Percentiles rank a stretch among this genome's conserved stretches.
Conservation (phyloP, 208 protist genomes). For the Leishmania mexicana region DNA sequence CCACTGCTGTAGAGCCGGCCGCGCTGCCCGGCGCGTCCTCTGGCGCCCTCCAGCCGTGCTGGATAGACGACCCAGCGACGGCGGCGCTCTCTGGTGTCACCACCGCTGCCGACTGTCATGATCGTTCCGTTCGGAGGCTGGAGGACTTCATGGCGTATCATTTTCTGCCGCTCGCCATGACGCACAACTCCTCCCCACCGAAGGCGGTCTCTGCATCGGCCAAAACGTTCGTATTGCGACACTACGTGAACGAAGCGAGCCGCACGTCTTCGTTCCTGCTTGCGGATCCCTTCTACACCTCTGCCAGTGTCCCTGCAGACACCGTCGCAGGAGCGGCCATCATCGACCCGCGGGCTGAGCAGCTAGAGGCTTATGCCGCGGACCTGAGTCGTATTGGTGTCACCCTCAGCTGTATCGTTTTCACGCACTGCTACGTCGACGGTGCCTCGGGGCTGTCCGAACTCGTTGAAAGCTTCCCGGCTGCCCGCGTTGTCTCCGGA, state of each 20-base stretch:
- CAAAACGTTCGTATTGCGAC: conserved; percentile 45
- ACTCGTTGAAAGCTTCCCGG: conserved; percentile 34
- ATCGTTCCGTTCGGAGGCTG: conserved; percentile 25
- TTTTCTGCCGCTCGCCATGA: conserved; percentile 60
- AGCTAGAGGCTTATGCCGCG: conserved; percentile 31
- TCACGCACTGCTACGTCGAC: conserved; percentile 82
- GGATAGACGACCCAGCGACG: neutral
- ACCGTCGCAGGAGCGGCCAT: conserved; percentile 26
- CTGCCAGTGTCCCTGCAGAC: neutral
- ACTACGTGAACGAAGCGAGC: conserved; percentile 79
- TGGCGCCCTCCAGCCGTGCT: neutral
- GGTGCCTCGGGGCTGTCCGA: conserved; percentile 43
- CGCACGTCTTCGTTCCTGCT: conserved; percentile 75
- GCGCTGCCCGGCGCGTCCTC: neutral
- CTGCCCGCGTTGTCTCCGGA: conserved; percentile 32
- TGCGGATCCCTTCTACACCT: conserved; percentile 29
- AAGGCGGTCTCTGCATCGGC: neutral
- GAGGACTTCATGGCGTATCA: conserved; percentile 71
- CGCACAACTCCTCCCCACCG: conserved; percentile 43
- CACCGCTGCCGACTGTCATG: neutral
- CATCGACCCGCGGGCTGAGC: conserved; percentile 59
- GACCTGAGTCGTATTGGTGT: conserved; percentile 47
- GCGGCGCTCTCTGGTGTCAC: neutral
- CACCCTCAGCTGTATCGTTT: conserved; percentile 39
- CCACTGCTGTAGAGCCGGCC: neutral